These are phyloP conservation scores for Globisporangium acanthophoron DNA, from an alignment of 352 stramenopile species.

Conservation along the genomic window DNA sequence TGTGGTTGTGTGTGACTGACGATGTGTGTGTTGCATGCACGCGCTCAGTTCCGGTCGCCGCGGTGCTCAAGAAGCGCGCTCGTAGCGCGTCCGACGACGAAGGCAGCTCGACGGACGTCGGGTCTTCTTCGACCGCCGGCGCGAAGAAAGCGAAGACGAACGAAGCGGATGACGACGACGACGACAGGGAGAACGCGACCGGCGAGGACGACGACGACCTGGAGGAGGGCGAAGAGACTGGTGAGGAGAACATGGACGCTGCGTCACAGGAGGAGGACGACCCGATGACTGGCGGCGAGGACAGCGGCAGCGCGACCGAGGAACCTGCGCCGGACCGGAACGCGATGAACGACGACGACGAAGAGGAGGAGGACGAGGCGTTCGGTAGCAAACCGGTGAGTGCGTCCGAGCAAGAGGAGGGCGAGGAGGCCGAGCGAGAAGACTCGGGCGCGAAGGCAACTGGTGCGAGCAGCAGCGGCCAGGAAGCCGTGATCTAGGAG, in stretches of 20 bases:
- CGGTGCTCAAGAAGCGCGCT: constrained; percentile 51
- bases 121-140: constrained; percentile 1
- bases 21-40: background rate
- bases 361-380: constrained; percentile 18
- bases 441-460: background rate
- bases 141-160: constrained; percentile 20
- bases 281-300: constrained; percentile 17
- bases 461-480: background rate
- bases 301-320: constrained; percentile 6
- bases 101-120: constrained; percentile 10
- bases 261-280: constrained; percentile 21
- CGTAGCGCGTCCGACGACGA: constrained; percentile 27
- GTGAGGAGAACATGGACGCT: constrained; percentile 7
- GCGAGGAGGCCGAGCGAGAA: background rate
- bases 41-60: constrained; percentile 6
- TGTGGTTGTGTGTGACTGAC: background rate
- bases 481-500: background rate
- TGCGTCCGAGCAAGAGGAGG: constrained; percentile 10
- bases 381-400: constrained; percentile 9
- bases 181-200: constrained; percentile 9
- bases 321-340: background rate
- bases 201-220: constrained; percentile 14
- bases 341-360: constrained; percentile 5
- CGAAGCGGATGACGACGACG: constrained; percentile 15
- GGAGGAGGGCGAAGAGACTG: constrained; percentile 14